Conservation (phyloP, 2,329 filamentous ascomycete species). For the Aspergillus caelatus region DNA sequence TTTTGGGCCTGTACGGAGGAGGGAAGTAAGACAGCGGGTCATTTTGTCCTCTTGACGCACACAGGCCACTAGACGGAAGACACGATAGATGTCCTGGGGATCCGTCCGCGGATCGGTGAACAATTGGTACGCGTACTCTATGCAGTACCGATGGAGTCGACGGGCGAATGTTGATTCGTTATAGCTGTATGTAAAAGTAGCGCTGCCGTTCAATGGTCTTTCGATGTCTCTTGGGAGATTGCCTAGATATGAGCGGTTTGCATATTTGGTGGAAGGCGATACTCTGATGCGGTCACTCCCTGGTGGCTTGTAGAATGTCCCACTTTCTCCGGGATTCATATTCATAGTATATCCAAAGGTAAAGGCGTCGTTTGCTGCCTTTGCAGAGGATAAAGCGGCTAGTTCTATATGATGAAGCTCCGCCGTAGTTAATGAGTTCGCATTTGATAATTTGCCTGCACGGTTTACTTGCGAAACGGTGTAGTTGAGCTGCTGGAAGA, state of each 20-base stretch:
- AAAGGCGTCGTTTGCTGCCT: background rate
- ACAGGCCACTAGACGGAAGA: constrained; percentile 70
- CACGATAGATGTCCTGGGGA: constrained; percentile 53
- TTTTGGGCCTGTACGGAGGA: constrained; percentile 41
- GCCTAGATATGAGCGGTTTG: background rate
- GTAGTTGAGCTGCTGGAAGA: constrained; percentile 1
- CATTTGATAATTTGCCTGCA: background rate
- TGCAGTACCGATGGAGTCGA: constrained; percentile 66
- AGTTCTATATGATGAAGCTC: background rate
- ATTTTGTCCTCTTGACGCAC: constrained; percentile 52
- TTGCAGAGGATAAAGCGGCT: background rate
- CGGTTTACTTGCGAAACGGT: constrained; percentile 1
- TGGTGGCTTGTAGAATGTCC: background rate
- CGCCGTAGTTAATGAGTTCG: background rate
- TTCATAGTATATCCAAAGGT: background rate
- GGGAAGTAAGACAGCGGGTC: constrained; percentile 37
- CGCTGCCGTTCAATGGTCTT: background rate
- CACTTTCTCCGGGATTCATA: background rate
- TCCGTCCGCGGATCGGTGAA: constrained; percentile 52
- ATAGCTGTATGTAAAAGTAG: constrained; percentile 57
- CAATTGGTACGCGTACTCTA: constrained; percentile 66
- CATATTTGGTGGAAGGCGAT: background rate
- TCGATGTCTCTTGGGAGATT: background rate
- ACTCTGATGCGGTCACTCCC: background rate
- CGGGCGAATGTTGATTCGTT: constrained; percentile 71